A percentile compares a stretch with the other conserved stretches of the same genome.
Conservation (phyloP, 768 basidiomycete species). For the Leccinum olivaceopallidum region DNA sequence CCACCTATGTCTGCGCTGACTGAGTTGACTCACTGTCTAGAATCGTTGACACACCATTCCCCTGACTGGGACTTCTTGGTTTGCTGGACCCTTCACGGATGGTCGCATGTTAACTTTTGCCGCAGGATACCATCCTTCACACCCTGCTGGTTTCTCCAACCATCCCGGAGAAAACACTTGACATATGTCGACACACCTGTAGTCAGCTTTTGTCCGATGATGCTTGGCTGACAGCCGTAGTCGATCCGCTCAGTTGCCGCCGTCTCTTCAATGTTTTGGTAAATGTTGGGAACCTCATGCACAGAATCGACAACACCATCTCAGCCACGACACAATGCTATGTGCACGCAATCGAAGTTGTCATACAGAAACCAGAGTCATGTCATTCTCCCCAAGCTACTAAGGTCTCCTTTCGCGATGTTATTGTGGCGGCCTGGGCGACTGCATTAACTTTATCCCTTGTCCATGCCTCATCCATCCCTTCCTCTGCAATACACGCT, state of each 20-base stretch:
- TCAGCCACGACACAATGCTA: conserved; percentile 38
- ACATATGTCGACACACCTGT: conserved; percentile 34
- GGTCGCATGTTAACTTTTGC: conserved; percentile 15
- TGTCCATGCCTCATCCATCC: conserved; percentile 21
- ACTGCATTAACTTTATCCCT: conserved; percentile 35
- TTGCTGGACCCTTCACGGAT: conserved; percentile 12
- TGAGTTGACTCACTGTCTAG: conserved; percentile 28
- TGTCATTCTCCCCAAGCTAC: conserved; percentile 14
- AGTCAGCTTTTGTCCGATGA: conserved; percentile 33
- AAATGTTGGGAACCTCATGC: conserved; percentile 40
- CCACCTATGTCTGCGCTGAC: conserved; percentile 26
- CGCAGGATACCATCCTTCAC: conserved; percentile 27
- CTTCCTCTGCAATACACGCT: conserved; percentile 22
- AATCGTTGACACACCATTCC: conserved; percentile 23
- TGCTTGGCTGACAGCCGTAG: conserved; percentile 21
- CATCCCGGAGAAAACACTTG: conserved; percentile 32
- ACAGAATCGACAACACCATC: conserved; percentile 28
- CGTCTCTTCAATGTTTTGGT: conserved; percentile 48
- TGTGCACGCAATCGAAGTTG: conserved; percentile 43
- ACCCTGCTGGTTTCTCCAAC: conserved; percentile 28
- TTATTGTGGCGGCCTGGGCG: conserved; percentile 40
- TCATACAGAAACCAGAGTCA: conserved; percentile 33
- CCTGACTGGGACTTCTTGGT: conserved; percentile 36
- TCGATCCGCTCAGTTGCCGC: conserved; percentile 36
- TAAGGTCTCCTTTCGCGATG: conserved; percentile 37